Conservation (phyloP, 805 yeast species). For the Lipomyces starkeyi region DNA sequence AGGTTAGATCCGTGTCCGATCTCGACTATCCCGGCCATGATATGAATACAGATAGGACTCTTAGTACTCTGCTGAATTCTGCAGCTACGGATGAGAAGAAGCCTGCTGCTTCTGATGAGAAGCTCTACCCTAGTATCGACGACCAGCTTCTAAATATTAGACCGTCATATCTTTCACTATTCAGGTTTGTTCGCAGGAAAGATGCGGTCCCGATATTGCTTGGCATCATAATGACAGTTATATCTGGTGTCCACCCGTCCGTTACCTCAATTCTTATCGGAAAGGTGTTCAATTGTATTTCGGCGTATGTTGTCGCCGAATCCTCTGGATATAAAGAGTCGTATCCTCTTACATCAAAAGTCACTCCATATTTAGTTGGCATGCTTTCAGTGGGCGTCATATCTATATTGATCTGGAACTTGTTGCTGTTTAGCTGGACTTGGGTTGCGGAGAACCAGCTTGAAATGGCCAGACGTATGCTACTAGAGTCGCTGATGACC, state of each 20-base stretch:
- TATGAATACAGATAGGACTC: not conserved
- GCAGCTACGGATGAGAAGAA: not conserved
- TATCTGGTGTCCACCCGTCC: slow-evolving; percentile 23
- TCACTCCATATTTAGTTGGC: slow-evolving; percentile 25
- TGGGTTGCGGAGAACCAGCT: slow-evolving; percentile 33
- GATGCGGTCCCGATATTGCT: slow-evolving; percentile 14
- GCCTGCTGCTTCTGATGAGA: not conserved
- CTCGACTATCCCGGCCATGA: not conserved
- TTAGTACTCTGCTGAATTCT: not conserved
- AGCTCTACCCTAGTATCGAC: not conserved
- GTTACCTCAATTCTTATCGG: slow-evolving; percentile 26
- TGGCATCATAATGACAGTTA: not conserved
- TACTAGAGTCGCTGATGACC: slow-evolving; percentile 19
- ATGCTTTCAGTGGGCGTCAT: slow-evolving; percentile 10
- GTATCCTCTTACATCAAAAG: slow-evolving; percentile 13
- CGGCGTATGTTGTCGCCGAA: slow-evolving; percentile 1
- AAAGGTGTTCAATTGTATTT: slow-evolving; percentile 18
- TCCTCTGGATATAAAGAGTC: not conserved
- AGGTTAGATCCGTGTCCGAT: not conserved
- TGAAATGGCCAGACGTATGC: slow-evolving; percentile 19
- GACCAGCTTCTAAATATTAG: slow-evolving; percentile 8
- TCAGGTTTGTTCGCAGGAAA: slow-evolving; percentile 15
- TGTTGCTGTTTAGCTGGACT: slow-evolving; percentile 15
- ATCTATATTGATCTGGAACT: slow-evolving; percentile 28
- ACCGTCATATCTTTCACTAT: slow-evolving; percentile 21